Base-by-base conservation (phyloP, 306 rosid genomes). In the Begonia fuchsioides region DNA sequence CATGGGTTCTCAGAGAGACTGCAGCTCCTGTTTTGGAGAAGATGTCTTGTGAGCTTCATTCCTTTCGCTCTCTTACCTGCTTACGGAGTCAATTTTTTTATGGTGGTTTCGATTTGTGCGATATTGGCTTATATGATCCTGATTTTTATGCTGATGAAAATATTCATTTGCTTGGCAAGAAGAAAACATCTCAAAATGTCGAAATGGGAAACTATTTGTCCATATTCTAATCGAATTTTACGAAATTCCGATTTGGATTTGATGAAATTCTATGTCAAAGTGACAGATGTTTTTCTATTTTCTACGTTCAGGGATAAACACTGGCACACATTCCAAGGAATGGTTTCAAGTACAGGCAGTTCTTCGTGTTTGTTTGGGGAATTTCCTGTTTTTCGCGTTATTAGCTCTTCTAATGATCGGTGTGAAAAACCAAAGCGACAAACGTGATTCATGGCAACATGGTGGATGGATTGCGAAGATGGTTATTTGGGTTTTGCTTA, bases 361-460 rank as follows among this genome's bases (percentile, higher is more conserved):
- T 64, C 93, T 90, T 67, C 95, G 95, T 12, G 95, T 84, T 72
- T 79, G 98, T 73, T 53, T 90, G 71, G 98, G 94, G 57, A 90
- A 77, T 75, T 85, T 71, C 81, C 61, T 85, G 72, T 90, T 85
- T 74, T 90, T 85, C 59, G 68, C 69, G 16, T 50, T 79, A 49
- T 52, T 90, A 40, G 81, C 94, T 11, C 85, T 90, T 45, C 67
- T 90, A 65, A 90, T 90, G 98, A 90, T 90, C 52, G 95, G 98
- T 12, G 81, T 90, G 44, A 85, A 81, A 64, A 94, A 90, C 70
- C 94, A 70, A 68, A 85, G 77, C 67, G 98, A 90, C 67, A 71
- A 62, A 43, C 95, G 98, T 58, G 98, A 85, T 77, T 66, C 92
- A 12, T 81, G 95, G 95, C 98, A 90, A 52, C 98, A 90, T 68